These are phyloP conservation scores for Ustilago crameri DNA, from an alignment of 1,284 basidiomycete species.

Conservation along the genomic window DNA sequence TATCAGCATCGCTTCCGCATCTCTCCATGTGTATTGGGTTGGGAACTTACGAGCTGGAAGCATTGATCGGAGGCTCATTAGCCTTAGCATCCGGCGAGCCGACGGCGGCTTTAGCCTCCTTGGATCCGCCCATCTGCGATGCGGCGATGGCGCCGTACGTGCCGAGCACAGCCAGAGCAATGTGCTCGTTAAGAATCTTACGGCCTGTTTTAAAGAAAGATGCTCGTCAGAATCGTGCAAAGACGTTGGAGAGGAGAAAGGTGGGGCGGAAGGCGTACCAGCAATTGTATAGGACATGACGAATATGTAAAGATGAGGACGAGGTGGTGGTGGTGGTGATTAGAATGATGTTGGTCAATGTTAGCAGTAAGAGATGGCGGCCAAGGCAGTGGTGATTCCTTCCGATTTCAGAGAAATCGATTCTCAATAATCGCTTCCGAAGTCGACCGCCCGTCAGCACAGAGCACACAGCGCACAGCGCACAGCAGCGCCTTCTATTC, in stretches of 20 bases:
- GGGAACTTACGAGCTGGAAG: conserved; percentile 61
- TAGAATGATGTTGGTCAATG: background rate
- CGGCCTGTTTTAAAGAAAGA: conserved; percentile 24
- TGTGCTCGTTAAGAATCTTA: conserved; percentile 65
- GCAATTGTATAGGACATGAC: conserved; percentile 65
- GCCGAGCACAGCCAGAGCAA: conserved; percentile 59
- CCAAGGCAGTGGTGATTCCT: background rate
- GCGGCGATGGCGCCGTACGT: conserved; percentile 51
- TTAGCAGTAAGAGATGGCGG: background rate
- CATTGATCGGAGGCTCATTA: conserved; percentile 53
- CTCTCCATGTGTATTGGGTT: no score
- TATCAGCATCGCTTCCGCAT: no score
- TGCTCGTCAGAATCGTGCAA: background rate
- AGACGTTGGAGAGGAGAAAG: background rate
- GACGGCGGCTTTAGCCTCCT: conserved; percentile 32
- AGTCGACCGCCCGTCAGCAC: conserved; percentile 9
- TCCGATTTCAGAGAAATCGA: no score
- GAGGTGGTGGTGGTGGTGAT: background rate
- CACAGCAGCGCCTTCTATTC: no score
- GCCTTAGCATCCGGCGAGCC: conserved; percentile 30
- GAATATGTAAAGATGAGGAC: background rate
- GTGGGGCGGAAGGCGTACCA: conserved; percentile 37
- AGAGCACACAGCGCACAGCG: no score
- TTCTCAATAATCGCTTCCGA: conserved; percentile 25
- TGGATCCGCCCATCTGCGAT: conserved; percentile 32